Evolutionary conservation across 2,329 filamentous ascomycete genomes (phyloP), one percentile per base, ranked within the genome.

Genomic region (Trichoderma harzianum): DNA sequence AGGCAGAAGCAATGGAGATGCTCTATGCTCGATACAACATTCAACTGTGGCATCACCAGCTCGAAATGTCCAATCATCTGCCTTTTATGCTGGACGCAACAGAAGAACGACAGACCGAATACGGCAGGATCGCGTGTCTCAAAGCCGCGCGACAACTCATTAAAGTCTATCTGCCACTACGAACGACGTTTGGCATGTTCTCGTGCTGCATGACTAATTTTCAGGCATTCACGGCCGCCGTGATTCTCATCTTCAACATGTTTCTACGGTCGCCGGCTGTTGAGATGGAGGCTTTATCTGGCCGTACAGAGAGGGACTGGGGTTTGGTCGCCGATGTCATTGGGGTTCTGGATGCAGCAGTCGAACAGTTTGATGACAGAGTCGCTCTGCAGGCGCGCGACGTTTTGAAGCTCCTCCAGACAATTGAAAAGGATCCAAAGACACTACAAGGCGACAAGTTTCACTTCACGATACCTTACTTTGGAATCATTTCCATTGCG

Each of bases 21-120:
- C 51, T 72, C 26, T 72, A 72, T 43, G 47, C 39, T 16, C 64
- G 64, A 7, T 68, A 69, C 5, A 72, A 72, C 67, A 28, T 69
- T 5, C 70, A 72, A 18, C 32, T 72, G 12, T 72, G 70, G 70
- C 70, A 72, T 24, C 43, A 69, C 39, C 70, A 72, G 16, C 70
- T 72, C 26, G 39, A 57, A 26, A 62, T 72, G 55, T 53, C 70
- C 16, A 58, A 62, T 8, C 70, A 72, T 26, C 26, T 72, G 26
- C 70, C 63, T 11, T 72, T 69, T 43, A 69, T 72, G 70, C 70
- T 72, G 7, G 70, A 72, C 16, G 36, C 47, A 58, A 14, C 57
- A 12, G 30, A 58, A 2, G 55, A 69, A 24, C 64, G 53, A 6
- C 60, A 47, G 16, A n/a, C 34, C 16, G 70, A 72, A 30, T 72